Conservation (phyloP, 2,329 filamentous ascomycete genomes). For the Talaromyces rugulosus region DNA sequence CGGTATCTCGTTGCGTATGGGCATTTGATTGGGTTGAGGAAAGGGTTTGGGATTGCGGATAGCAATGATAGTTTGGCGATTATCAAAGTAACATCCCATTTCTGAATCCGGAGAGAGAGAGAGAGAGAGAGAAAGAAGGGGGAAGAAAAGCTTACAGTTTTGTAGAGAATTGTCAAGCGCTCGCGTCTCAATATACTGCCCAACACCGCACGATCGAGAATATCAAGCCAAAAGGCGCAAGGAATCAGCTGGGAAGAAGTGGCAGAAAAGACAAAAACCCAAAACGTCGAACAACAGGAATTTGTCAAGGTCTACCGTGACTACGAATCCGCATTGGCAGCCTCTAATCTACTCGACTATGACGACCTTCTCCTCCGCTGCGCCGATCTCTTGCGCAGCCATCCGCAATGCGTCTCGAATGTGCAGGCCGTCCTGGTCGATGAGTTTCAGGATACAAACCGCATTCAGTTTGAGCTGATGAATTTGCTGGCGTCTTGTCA, state of each 20-base stretch:
- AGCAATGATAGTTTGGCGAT: constrained; percentile 74
- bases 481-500: constrained; percentile 70
- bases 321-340: constrained; percentile 71
- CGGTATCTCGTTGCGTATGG: constrained; percentile 83
- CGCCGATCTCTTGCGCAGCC: constrained; percentile 67
- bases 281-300: constrained; percentile 53
- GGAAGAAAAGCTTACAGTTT: not conserved
- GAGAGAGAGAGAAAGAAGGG: not conserved
- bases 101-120: not conserved
- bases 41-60: constrained; percentile 88
- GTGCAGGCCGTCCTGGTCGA: constrained; percentile 90
- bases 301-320: constrained; percentile 65
- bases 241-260: constrained; percentile 46
- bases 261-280: constrained; percentile 32
- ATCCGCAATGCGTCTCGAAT: constrained; percentile 80
- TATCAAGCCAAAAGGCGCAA: constrained; percentile 61
- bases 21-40: constrained; percentile 72
- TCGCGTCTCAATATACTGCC: constrained; percentile 65
- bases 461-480: constrained; percentile 94
- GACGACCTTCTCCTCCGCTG: constrained; percentile 87
- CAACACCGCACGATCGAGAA: constrained; percentile 66
- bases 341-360: constrained; percentile 84
- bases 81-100: constrained; percentile 50
- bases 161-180: constrained; percentile 70
- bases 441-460: constrained; percentile 96